These are phyloP conservation scores for Castanospermum australe DNA, from an alignment of 306 rosid species.

Conservation along the genomic window DNA sequence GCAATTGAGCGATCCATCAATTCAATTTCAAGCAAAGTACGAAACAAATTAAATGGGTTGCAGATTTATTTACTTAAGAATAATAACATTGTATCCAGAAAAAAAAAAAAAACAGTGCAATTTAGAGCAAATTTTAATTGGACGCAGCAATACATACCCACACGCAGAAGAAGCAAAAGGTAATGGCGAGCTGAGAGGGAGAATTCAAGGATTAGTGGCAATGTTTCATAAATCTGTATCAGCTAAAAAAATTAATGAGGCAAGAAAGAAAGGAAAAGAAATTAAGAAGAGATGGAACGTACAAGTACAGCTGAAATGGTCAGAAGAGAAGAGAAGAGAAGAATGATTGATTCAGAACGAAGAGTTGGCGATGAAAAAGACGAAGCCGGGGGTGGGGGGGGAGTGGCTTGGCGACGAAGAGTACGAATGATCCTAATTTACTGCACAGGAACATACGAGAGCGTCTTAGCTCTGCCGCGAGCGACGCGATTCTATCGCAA, in stretches of 20 bases:
- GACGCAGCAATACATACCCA: background rate
- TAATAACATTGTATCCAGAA: background rate
- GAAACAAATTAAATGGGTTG: background rate
- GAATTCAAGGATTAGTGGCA: background rate
- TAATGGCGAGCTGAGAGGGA: background rate
- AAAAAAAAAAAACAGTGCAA: background rate
- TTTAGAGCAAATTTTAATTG: background rate
- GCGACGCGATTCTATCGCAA: background rate
- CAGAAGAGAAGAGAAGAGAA: background rate
- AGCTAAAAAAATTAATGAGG: background rate
- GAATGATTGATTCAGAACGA: background rate
- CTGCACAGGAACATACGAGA: background rate
- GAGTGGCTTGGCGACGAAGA: background rate
- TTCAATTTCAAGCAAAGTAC: background rate
- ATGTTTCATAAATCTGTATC: background rate
- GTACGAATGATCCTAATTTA: constrained; percentile 19
- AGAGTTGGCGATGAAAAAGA: background rate
- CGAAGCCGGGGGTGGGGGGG: background rate
- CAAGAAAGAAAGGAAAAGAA: background rate
- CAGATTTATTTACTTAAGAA: background rate
- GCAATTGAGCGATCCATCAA: background rate
- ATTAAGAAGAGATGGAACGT: background rate
- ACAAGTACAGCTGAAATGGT: background rate
- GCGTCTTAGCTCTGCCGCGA: background rate
- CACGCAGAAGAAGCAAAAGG: background rate